Conservation (phyloP, 768 basidiomycete species). For the Leucocoprinus leucothites region DNA sequence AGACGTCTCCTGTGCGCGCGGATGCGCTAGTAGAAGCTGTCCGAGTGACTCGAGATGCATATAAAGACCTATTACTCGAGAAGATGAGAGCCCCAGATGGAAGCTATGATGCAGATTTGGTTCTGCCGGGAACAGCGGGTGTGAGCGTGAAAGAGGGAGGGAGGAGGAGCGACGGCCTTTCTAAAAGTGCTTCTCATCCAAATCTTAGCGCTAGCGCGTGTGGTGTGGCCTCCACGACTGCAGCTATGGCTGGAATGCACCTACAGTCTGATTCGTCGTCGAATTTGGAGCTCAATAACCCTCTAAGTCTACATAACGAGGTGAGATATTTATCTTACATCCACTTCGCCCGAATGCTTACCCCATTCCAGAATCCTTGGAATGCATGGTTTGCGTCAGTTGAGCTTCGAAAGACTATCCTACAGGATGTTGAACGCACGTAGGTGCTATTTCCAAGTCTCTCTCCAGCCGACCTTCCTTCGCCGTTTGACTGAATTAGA, state of each 20-base stretch:
- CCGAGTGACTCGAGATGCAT: slow-evolving; percentile 50
- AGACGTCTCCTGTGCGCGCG: slow-evolving; percentile 37
- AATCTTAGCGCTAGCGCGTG: neutral
- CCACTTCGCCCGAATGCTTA: neutral
- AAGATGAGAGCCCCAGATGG: slow-evolving; percentile 86
- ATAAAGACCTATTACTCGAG: slow-evolving; percentile 54
- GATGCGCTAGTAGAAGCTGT: slow-evolving; percentile 39
- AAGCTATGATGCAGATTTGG: slow-evolving; percentile 63
- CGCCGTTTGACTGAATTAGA: neutral
- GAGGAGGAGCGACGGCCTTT: slow-evolving; percentile 3
- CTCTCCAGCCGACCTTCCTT: neutral
- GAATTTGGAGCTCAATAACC: slow-evolving; percentile 74
- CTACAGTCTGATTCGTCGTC: slow-evolving; percentile 23
- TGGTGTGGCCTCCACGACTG: neutral
- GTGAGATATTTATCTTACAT: slow-evolving; percentile 28
- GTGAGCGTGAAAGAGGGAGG: neutral
- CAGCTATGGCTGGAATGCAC: neutral
- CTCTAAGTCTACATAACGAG: slow-evolving; percentile 76
- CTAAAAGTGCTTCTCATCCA: neutral
- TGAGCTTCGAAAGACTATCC: slow-evolving; percentile 85
- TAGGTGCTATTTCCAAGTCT: too few species aligned
- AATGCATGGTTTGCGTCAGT: slow-evolving; percentile 88
- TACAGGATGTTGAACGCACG: slow-evolving; percentile 96
- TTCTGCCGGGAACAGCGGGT: slow-evolving; percentile 40
- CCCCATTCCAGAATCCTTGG: slow-evolving; percentile 78